These are phyloP conservation scores for Glaciozyma antarctica DNA, from an alignment of 768 basidiomycete species.

Conservation along the genomic window DNA sequence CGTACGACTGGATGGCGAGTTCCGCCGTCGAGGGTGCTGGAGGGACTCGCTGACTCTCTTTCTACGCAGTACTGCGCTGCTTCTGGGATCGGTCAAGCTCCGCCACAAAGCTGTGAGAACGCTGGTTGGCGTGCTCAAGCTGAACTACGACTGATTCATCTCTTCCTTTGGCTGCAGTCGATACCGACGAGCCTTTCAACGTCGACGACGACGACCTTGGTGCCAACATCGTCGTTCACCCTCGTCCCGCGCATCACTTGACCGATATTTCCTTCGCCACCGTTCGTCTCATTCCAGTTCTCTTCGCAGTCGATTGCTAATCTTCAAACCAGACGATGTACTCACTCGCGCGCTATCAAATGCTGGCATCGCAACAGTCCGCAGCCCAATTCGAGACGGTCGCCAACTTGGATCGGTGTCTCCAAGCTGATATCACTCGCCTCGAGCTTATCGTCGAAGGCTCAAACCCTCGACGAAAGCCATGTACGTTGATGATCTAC, in stretches of 20 bases:
- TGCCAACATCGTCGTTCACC: neutral
- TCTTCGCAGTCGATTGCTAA: neutral
- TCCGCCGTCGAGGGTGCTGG: no score
- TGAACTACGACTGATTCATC: no score
- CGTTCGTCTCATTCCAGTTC: neutral
- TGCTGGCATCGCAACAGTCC: neutral
- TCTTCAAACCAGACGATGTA: neutral
- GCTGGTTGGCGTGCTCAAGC: no score
- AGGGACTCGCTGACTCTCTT: no score
- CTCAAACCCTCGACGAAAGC: neutral
- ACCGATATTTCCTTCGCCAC: neutral
- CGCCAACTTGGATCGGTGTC: neutral
- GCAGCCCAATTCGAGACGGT: neutral
- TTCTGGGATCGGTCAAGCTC: neutral
- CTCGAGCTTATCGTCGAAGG: neutral
- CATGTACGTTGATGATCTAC: neutral
- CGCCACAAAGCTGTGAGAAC: neutral
- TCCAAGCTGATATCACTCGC: neutral
- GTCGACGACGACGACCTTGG: constrained; percentile 4
- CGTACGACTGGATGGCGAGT: neutral
- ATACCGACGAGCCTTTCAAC: neutral
- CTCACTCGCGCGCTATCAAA: neutral
- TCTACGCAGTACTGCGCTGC: neutral
- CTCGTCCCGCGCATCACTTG: neutral
- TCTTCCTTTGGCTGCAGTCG: neutral